A percentile compares a stretch with the other conserved stretches of the same genome.
phyloP scores from a whole-genome alignment of 164 flowering plant species.

The Kingdonia uniflora region DNA sequence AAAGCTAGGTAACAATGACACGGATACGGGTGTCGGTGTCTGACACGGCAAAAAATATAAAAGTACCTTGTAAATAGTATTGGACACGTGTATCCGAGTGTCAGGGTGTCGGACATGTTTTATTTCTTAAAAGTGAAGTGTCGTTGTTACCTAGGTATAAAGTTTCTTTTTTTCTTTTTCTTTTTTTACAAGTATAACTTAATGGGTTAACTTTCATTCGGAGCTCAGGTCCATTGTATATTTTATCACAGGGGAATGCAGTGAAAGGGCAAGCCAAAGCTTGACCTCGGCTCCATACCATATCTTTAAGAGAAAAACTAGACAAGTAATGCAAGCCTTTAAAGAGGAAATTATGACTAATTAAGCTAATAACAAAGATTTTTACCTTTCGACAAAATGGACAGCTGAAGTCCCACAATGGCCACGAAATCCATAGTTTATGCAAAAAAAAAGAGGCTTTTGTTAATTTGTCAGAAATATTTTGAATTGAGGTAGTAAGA shows the following conservation, averaged over 20 bases:
- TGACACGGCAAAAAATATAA: too few species aligned
- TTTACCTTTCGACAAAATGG: constrained; percentile 95
- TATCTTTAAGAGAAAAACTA: neutral
- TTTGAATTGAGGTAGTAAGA: too few species aligned
- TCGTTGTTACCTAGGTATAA: too few species aligned
- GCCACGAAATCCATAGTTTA: constrained; percentile 22
- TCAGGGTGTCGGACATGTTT: too few species aligned
- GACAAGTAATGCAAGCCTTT: neutral
- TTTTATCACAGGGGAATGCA: neutral
- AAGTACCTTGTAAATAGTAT: too few species aligned
- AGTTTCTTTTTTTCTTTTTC: too few species aligned
- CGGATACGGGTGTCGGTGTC: too few species aligned
- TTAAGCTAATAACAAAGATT: neutral
- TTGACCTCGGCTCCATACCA: neutral
- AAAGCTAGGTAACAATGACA: too few species aligned
- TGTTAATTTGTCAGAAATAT: too few species aligned
- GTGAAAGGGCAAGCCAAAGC: neutral
- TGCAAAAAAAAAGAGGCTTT: constrained; percentile 23
- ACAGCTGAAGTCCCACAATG: constrained; percentile 53
- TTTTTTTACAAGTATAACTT: too few species aligned
- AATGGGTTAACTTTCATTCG: neutral
- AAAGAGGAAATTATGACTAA: neutral
- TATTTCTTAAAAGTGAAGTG: too few species aligned
- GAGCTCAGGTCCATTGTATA: neutral
- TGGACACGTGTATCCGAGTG: too few species aligned